These are phyloP conservation scores for Passiflora organensis DNA, from an alignment of 345 rosid genomes.

Conservation along the genomic window DNA sequence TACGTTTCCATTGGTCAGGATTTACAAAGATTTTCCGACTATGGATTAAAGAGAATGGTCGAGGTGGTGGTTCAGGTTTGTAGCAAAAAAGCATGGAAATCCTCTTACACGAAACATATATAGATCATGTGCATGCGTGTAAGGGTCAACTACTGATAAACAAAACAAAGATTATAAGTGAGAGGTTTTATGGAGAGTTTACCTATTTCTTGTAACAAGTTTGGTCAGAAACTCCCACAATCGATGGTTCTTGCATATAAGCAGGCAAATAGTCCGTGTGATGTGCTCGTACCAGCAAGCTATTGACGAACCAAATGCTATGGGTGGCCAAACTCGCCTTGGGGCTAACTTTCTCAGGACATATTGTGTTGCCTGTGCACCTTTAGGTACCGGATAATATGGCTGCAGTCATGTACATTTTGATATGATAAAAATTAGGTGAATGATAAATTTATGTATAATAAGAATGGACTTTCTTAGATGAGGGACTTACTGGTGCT, in stretches of 20 bases:
- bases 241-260: conserved; percentile 87
- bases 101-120: too few species aligned
- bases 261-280: conserved; percentile 68
- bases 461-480: too few species aligned
- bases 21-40: too few species aligned
- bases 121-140: too few species aligned
- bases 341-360: conserved; percentile 84
- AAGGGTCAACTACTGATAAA: too few species aligned
- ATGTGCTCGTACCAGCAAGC: conserved; percentile 98
- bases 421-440: conserved; percentile 1
- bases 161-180: too few species aligned
- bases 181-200: conserved; percentile 7
- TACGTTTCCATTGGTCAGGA: too few species aligned
- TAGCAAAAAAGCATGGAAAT: too few species aligned
- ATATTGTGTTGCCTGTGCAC: conserved; percentile 63
- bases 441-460: too few species aligned
- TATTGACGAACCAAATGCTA: conserved; percentile 77
- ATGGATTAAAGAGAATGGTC: too few species aligned
- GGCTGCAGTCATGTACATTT: conserved; percentile 51
- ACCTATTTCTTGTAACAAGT: conserved; percentile 84
- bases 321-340: conserved; percentile 78
- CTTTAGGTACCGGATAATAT: conserved; percentile 72
- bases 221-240: conserved; percentile 76
- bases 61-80: too few species aligned
- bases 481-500: conserved; percentile 61